Conservation (phyloP, 306 rosid species). For the Herpetospermum pedunculosum region DNA sequence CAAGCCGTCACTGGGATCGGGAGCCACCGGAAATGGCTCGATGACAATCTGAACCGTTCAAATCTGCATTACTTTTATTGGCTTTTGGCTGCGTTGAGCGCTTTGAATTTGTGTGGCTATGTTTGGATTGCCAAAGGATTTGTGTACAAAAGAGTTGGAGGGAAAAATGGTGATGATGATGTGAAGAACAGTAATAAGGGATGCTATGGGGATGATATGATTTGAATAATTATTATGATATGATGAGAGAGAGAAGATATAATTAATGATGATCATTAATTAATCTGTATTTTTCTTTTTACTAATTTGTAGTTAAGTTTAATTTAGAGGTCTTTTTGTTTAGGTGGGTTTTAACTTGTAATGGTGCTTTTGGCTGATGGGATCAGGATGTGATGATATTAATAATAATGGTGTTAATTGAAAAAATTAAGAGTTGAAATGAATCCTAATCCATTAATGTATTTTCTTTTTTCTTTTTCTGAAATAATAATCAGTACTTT, state of each 20-base stretch:
- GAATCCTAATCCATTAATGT: no score
- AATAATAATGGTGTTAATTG: background rate
- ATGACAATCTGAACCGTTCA: constrained; percentile 46
- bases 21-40: constrained; percentile 42
- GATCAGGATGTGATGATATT: background rate
- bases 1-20: constrained; percentile 11
- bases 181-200: background rate
- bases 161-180: background rate
- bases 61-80: constrained; percentile 54
- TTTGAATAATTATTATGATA: background rate
- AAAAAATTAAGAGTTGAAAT: no score
- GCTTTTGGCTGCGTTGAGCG: constrained; percentile 46
- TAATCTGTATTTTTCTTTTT: background rate
- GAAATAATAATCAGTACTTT: no score
- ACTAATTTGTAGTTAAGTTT: background rate
- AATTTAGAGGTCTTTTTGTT: background rate
- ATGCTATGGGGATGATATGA: background rate
- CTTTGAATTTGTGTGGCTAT: constrained; percentile 31
- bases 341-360: background rate
- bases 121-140: constrained; percentile 29
- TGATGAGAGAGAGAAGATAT: background rate
- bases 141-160: constrained; percentile 40
- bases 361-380: no score
- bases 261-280: background rate
- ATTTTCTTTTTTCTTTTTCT: no score